phyloP scores from a whole-genome alignment of 2,329 filamentous ascomycete species.

The Nemania sp. region DNA sequence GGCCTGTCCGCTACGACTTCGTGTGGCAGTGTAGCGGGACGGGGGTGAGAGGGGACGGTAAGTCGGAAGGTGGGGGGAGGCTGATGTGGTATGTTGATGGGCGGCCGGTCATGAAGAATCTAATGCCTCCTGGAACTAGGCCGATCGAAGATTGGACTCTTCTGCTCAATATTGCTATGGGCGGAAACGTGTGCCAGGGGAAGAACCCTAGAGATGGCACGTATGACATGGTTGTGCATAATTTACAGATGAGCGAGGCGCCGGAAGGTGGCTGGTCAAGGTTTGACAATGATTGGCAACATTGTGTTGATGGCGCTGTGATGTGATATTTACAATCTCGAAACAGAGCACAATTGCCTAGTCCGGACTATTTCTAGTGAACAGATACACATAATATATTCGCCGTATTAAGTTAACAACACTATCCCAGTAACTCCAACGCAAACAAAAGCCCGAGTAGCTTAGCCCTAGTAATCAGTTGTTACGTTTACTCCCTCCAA shows the following conservation, averaged over 20 bases:
- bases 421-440: too few relatives aligned
- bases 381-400: too few relatives aligned
- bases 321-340: slow-evolving; percentile 36
- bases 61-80: slow-evolving; percentile 57
- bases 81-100: slow-evolving; percentile 72
- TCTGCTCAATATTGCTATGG: slow-evolving; percentile 72
- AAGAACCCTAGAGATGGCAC: slow-evolving; percentile 63
- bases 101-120: slow-evolving; percentile 66
- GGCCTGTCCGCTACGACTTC: slow-evolving; percentile 66
- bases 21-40: slow-evolving; percentile 64
- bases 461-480: too few relatives aligned
- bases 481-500: too few relatives aligned
- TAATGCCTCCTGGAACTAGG: slow-evolving; percentile 64
- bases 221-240: slow-evolving; percentile 68
- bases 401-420: too few relatives aligned
- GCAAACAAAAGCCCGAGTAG: too few relatives aligned
- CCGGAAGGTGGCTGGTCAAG: slow-evolving; percentile 66
- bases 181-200: slow-evolving; percentile 68
- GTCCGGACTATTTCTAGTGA: too few relatives aligned
- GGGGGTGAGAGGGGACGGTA: slow-evolving; percentile 57
- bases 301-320: slow-evolving; percentile 44
- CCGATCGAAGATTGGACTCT: slow-evolving; percentile 67
- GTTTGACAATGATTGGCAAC: slow-evolving; percentile 65
- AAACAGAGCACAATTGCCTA: neutral
- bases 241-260: slow-evolving; percentile 64